Percentiles rank a stretch among this genome's conserved stretches.
Conservation (phyloP, 1,284 basidiomycete genomes). For the Ustilago lituana region DNA sequence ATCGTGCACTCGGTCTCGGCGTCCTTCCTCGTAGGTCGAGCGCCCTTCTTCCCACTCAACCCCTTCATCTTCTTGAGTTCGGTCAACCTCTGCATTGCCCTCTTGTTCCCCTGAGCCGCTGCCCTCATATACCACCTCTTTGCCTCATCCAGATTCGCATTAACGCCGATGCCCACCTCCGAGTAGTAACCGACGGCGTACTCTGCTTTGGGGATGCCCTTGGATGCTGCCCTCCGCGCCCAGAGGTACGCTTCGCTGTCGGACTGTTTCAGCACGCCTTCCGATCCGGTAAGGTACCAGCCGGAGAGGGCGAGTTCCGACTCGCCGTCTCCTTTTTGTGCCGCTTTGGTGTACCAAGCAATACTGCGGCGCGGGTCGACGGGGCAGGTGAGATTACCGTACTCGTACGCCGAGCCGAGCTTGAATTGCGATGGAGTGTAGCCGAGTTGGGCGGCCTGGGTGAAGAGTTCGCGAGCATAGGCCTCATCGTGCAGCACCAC, state of each 20-base stretch:
- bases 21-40: slow-evolving; percentile 56
- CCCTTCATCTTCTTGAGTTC: slow-evolving; percentile 72
- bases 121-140: slow-evolving; percentile 97
- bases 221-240: slow-evolving; percentile 69
- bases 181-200: slow-evolving; percentile 94
- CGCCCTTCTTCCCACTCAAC: slow-evolving; percentile 45
- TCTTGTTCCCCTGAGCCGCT: slow-evolving; percentile 86
- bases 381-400: slow-evolving; percentile 86
- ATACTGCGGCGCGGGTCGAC: slow-evolving; percentile 92
- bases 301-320: slow-evolving; percentile 94
- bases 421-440: slow-evolving; percentile 95
- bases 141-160: slow-evolving; percentile 92
- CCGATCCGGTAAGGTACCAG: slow-evolving; percentile 86
- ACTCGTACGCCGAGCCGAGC: slow-evolving; percentile 93
- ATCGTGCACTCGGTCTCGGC: slow-evolving; percentile 59
- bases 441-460: slow-evolving; percentile 90
- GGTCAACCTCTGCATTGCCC: slow-evolving; percentile 91
- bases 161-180: slow-evolving; percentile 96
- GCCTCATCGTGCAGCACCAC: slow-evolving; percentile 74
- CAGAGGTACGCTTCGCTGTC: slow-evolving; percentile 90
- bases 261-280: slow-evolving; percentile 94
- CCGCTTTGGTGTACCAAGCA: slow-evolving; percentile 98
- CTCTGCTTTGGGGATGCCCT: slow-evolving; percentile 70
- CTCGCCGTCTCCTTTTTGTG: slow-evolving; percentile 92
- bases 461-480: slow-evolving; percentile 86